Base-by-base conservation (phyloP, 805 yeast species). In the Diddensiella transvaalensis region DNA sequence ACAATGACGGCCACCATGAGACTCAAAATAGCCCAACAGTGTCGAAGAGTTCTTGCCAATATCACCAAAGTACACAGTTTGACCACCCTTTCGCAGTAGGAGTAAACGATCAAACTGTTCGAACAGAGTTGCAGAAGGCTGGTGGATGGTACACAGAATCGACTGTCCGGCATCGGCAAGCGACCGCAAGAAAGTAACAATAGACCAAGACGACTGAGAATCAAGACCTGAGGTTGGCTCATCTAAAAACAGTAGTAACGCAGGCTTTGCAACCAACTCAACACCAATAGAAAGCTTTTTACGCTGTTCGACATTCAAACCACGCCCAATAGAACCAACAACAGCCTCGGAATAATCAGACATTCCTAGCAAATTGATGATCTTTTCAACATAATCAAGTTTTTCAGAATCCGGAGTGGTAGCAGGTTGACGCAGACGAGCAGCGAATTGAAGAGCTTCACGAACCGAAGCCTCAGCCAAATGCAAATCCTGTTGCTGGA, bases 51-150 rank as follows among this genome's bases (percentile, higher is more conserved):
- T 77, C 51, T 74, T 71, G 55, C 93, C 93, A 58, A 85, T 79
- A 54, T 84, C 89, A 58, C 95, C 95, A 63, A 84, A 85, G 66
- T 85, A 85, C 26, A 83, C 91, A 54, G 90, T 85, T 60, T 75
- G 71, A 55, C 95, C 95, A 63, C 95, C 95, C 54, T 75, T 78
- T 56, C 81, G 81, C 62, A 85, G 71, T 57, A 85, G 76, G 56
- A 83, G 67, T 50, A 83, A 69, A 50, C 87, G 75, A 57, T 83
- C 88, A 57, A 83, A 83, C 60, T 80, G 81, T 61, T 80, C 78
- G 63, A 83, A 75, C 60, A 83, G 67, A 23, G 81, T 73, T 33
- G 89, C 87, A 15, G 87, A 82, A 52, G 89, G 89, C 67, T 83
- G 89, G 65, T 83, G 89, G 57, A 83, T 83, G 22, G 89, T 83